Percentiles rank a stretch among this genome's conserved stretches.
These are phyloP conservation scores for Cryptosporidium baileyi DNA, from an alignment of 169 alveolate species.

Conservation along the genomic window DNA sequence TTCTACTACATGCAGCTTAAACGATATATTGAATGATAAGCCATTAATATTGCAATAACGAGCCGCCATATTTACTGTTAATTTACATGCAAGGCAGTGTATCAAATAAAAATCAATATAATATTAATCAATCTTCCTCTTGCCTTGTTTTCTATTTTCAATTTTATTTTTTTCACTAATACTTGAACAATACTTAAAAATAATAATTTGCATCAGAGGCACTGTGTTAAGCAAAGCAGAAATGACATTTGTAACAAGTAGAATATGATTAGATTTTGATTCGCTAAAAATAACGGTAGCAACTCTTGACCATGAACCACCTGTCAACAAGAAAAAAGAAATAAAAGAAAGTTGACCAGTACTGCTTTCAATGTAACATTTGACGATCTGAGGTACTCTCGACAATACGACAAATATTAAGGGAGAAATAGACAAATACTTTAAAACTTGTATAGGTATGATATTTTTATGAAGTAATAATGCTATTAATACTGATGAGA, in stretches of 20 bases:
- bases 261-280: slow-evolving; percentile 35
- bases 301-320: slow-evolving; percentile 68
- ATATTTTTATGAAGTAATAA: slow-evolving; percentile 13
- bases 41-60: no score
- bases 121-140: slow-evolving; percentile 27
- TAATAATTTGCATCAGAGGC: slow-evolving; percentile 37
- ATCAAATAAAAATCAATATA: no score
- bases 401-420: slow-evolving; percentile 50
- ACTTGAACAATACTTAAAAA: slow-evolving; percentile 45
- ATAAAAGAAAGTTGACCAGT: slow-evolving; percentile 68
- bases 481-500: slow-evolving; percentile 11
- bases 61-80: no score
- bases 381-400: slow-evolving; percentile 60
- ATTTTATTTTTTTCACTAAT: slow-evolving; percentile 10
- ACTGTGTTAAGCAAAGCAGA: slow-evolving; percentile 59
- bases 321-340: slow-evolving; percentile 43
- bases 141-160: slow-evolving; percentile 9
- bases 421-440: slow-evolving; percentile 52
- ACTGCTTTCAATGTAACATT: slow-evolving; percentile 45
- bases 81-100: no score
- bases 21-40: no score
- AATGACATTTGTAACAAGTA: slow-evolving; percentile 31
- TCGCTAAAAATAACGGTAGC: slow-evolving; percentile 48
- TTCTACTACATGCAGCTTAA: no score
- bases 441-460: slow-evolving; percentile 5